Evolutionary conservation across 805 yeast genomes (phyloP).

Genomic region (Saccharomycopsis selenospora): DNA sequence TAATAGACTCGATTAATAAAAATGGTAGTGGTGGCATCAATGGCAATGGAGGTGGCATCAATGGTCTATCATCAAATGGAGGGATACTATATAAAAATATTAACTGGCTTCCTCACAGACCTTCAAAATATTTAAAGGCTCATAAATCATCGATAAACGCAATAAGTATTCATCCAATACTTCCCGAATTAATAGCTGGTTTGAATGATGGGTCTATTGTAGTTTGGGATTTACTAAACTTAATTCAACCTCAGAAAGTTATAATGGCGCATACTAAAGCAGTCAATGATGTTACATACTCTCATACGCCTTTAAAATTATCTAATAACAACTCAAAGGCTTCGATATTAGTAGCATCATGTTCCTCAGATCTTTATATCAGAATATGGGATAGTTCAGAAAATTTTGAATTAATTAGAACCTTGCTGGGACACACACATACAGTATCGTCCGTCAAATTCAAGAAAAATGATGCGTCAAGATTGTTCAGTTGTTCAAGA

Average conservation of each 20-base stretch:
- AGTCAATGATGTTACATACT: constrained; percentile 52
- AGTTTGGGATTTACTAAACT: constrained; percentile 63
- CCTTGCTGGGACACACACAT: constrained; percentile 82
- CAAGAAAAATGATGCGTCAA: constrained; percentile 38
- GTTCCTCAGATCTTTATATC: constrained; percentile 46
- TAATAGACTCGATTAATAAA: constrained; percentile 30
- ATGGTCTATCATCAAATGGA: constrained; percentile 1
- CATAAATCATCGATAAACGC: constrained; percentile 55
- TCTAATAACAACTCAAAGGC: constrained; percentile 20
- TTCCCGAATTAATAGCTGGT: constrained; percentile 58
- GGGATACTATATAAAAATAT: constrained; percentile 21
- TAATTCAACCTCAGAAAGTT: constrained; percentile 51
- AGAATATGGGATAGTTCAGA: constrained; percentile 62
- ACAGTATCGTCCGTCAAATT: constrained; percentile 62
- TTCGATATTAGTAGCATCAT: constrained; percentile 35
- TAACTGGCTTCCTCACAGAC: constrained; percentile 57
- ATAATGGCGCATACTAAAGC: constrained; percentile 71
- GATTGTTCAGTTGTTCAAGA: constrained; percentile 54
- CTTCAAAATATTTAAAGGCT: constrained; percentile 41
- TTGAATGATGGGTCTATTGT: constrained; percentile 66
- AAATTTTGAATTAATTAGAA: constrained; percentile 47
- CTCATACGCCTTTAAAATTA: constrained; percentile 32
- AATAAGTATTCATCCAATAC: constrained; percentile 65
- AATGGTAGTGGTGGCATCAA: constrained; percentile 18
- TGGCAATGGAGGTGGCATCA: constrained; percentile 14